Evolutionary conservation across 768 basidiomycete species (phyloP).

Genomic region (Coprinellus micaceus): DNA sequence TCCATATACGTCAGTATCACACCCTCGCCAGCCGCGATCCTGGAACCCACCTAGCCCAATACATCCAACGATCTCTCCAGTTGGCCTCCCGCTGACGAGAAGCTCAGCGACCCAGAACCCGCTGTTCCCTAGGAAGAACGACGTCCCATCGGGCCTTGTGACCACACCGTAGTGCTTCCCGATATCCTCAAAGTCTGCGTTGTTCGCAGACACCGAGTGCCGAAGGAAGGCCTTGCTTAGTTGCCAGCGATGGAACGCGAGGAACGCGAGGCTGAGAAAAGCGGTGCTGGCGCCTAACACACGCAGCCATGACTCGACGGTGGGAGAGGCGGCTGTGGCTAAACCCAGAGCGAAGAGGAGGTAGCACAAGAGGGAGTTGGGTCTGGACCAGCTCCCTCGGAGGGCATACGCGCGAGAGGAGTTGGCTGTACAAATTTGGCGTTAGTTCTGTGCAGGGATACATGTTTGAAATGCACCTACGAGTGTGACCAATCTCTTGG

Average conservation of each 20-base stretch:
- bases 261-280: neutral
- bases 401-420: neutral
- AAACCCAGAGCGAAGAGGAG: neutral
- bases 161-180: neutral
- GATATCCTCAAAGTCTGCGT: neutral
- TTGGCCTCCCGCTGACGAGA: neutral
- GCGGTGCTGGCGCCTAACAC: neutral
- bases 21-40: slow-evolving; percentile 10
- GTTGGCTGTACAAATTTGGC: neutral
- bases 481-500: no score
- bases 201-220: no score
- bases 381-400: neutral
- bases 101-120: neutral
- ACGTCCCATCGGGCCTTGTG: neutral
- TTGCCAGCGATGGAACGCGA: no score
- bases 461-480: no score
- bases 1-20: no score
- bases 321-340: neutral
- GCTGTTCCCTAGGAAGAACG: neutral
- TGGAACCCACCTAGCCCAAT: neutral
- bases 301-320: neutral
- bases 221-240: no score
- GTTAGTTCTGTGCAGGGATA: no score
- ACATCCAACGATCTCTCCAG: neutral
- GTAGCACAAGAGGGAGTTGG: neutral